Evolutionary conservation across 139 green algal species (phyloP), one percentile per base, ranked within the genome.

Genomic region (Diplosphaera chodatii): DNA sequence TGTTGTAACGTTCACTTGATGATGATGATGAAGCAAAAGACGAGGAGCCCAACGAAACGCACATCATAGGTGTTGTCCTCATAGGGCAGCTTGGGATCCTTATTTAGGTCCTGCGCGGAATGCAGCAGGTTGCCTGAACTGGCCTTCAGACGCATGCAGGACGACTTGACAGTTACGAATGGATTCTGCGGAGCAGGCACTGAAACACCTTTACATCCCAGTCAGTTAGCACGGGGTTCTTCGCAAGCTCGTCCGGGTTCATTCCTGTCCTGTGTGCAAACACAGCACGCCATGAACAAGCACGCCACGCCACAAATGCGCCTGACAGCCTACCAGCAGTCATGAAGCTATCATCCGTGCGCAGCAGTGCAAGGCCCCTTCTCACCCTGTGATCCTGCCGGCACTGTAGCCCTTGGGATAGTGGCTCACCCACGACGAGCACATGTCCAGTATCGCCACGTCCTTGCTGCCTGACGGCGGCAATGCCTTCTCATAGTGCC

Each of bases 341-440:
- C n/a, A n/a, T n/a, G n/a, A n/a, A n/a, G n/a, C n/a, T n/a, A n/a
- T n/a, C n/a, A n/a, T n/a, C n/a, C n/a, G n/a, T n/a, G n/a, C n/a
- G 37, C 10, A 48, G 37, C 6, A 48, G 37, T 48, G 37, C 8
- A 63, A 28, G 31, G 23, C 40, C 4, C 3, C 37, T 55, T 13
- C 32, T 31, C 32, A 37, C 84, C 86, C 86, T 75, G 81, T 76
- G 5, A 97, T 86, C 0, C 82, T 72, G 22, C 82, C 80, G 32
- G 91, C 87, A 16, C 78, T 91, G 81, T 93, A 96, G 25, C 76
- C 85, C 74, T 90, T 78, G 0, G 93, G 93, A 64, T 96, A 84
- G 73, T 97, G 93, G n/a, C 64, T 85, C 18, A 96, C 85, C 88
- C 89, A 96, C 67, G 70, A 86, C 81, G 78, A 86, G 74, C 84